These are phyloP conservation scores for Erigeron canadensis DNA, from an alignment of 129 eudicot genomes.

Conservation along the genomic window DNA sequence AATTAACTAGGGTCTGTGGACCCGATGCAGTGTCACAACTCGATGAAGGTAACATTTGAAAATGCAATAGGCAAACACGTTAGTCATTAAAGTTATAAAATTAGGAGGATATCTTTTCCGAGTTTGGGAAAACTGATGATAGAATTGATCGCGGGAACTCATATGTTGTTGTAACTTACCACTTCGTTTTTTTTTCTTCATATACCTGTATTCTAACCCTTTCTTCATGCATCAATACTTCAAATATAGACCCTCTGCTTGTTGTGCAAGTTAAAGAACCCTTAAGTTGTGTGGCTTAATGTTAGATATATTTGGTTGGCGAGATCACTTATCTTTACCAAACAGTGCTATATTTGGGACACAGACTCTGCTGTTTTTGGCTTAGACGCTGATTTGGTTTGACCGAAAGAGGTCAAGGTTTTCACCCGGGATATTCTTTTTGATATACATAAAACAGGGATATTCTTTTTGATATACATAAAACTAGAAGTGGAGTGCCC, in stretches of 20 bases:
- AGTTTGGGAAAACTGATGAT: constrained; percentile 15
- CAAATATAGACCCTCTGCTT: constrained; percentile 6
- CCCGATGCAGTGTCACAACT: constrained; percentile 58
- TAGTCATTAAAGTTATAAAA: constrained; percentile 11
- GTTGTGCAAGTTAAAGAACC: constrained; percentile 18
- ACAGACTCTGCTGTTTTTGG: too few relatives aligned
- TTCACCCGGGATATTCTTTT: too few relatives aligned
- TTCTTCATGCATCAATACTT: not conserved
- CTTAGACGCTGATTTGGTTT: too few relatives aligned
- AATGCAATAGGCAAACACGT: not conserved
- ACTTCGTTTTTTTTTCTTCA: not conserved
- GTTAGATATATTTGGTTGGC: not conserved
- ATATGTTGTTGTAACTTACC: constrained; percentile 21
- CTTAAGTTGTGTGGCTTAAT: not conserved
- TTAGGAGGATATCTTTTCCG: constrained; percentile 4
- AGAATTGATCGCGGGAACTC: constrained; percentile 16
- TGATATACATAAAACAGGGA: too few relatives aligned
- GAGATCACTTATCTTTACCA: too few relatives aligned
- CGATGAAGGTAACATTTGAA: constrained; percentile 62
- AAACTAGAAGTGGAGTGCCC: too few relatives aligned
- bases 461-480: too few relatives aligned
- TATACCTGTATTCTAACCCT: constrained; percentile 13
- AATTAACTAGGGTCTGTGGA: constrained; percentile 59
- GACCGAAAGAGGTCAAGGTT: too few relatives aligned
- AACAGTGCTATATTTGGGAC: too few relatives aligned